Conservation (phyloP, 805 yeast species). For the Kodamaea jinghongensis region DNA sequence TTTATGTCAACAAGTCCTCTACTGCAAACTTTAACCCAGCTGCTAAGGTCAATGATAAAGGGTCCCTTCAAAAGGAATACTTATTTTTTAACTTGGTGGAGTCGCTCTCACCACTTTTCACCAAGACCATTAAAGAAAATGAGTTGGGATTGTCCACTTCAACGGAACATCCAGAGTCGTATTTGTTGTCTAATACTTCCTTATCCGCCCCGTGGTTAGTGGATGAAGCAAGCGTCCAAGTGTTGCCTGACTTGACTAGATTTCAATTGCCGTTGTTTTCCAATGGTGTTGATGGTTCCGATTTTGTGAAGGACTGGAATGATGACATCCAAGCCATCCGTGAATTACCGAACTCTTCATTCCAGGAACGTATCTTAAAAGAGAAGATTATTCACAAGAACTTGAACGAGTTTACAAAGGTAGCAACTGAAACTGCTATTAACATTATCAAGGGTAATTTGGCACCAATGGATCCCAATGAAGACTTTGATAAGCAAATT, state of each 20-base stretch:
- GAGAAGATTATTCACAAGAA: slow-evolving; percentile 74
- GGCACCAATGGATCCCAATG: slow-evolving; percentile 77
- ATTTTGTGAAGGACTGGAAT: slow-evolving; percentile 73
- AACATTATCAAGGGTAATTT: slow-evolving; percentile 72
- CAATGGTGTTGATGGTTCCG: slow-evolving; percentile 61
- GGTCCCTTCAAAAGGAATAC: slow-evolving; percentile 36
- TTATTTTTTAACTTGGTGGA: slow-evolving; percentile 61
- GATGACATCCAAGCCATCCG: slow-evolving; percentile 83
- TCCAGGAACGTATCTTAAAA: slow-evolving; percentile 67
- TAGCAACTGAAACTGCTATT: slow-evolving; percentile 78
- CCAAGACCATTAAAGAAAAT: slow-evolving; percentile 50
- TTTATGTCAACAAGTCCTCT: slow-evolving; percentile 70
- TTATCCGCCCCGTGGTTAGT: slow-evolving; percentile 79
- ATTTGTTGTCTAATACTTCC: slow-evolving; percentile 58
- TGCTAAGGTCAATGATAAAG: slow-evolving; percentile 39
- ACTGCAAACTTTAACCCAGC: slow-evolving; percentile 69
- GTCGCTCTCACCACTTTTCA: slow-evolving; percentile 63
- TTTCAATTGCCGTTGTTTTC: slow-evolving; percentile 53
- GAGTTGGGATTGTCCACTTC: slow-evolving; percentile 40
- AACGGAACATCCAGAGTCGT: slow-evolving; percentile 50
- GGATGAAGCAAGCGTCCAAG: slow-evolving; percentile 17
- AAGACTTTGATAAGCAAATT: slow-evolving; percentile 58
- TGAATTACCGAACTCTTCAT: slow-evolving; percentile 59
- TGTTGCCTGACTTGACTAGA: slow-evolving; percentile 56
- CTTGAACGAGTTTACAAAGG: slow-evolving; percentile 69